Base-by-base conservation (phyloP, 2,329 filamentous ascomycete species). In the Aulographum hederae region DNA sequence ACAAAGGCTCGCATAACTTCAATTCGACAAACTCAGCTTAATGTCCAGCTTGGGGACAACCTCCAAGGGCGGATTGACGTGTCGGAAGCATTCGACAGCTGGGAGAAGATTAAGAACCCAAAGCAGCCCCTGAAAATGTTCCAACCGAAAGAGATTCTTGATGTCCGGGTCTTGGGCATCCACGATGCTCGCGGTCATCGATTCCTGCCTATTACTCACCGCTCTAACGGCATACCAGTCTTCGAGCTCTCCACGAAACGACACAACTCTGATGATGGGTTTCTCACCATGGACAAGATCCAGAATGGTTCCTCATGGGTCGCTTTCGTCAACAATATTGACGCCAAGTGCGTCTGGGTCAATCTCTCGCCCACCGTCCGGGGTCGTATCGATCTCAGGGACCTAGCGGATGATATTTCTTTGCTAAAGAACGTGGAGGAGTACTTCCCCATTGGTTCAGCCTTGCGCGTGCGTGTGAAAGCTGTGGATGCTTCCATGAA, bases 41-140 rank as follows among this genome's bases (percentile, higher is more conserved):
- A 95, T 42, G 82, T 98, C 4, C 71, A 79, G 41, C 65, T 95
- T 31, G 77, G 81, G 27, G 81, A 91, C 46, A 82, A 84, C 40
- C 65, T 92, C 6, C 80, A 91, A 48, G 89, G 86, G n/a, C 80
- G 89, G 13, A 74, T 98, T 37, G 86, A 94, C 46, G 70, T 89
- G 4, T 91, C 89, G 1, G 82, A 95, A 50, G 57, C 85, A 10
- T 98, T 92, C 49, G 79, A 94, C 50, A 65, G 63, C 8, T 94
- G 78, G 76, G 78, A 91, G 29, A 75, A 86, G 27, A 89, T 98
- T 44, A 64, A 71, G 34, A 73, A 94, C 46, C 69, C 74, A 35
- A 93, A 86, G 53, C 63, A 72, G 18, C 86, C 89, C 2, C 61
- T 95, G n/a, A 61, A 63, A 34, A 66, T 68, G 38, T 91, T 92